Conservation (phyloP, 2,329 filamentous ascomycete genomes). For the Botrytis fragariae region DNA sequence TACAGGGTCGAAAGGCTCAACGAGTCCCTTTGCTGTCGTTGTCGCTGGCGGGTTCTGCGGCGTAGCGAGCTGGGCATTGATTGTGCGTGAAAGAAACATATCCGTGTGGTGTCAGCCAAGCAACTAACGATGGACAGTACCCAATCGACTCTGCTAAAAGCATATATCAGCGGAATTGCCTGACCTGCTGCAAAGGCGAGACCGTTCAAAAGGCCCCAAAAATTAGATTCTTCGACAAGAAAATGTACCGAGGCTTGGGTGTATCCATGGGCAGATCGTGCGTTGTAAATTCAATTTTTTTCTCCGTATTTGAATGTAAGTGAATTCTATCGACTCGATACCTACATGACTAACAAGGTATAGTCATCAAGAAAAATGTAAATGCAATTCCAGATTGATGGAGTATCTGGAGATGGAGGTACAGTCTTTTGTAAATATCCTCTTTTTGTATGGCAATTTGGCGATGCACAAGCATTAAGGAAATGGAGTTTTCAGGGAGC, state of each 20-base stretch:
- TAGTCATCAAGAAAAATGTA: constrained; percentile 63
- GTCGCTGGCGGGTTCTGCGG: constrained; percentile 78
- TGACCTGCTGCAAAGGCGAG: constrained; percentile 66
- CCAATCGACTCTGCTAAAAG: constrained; percentile 81
- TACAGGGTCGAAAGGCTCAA: constrained; percentile 67
- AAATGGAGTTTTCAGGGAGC: constrained; percentile 16
- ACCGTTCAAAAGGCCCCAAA: constrained; percentile 62
- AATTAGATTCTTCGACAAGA: constrained; percentile 72
- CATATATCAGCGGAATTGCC: constrained; percentile 78
- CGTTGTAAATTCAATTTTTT: constrained; percentile 84
- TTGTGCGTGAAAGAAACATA: constrained; percentile 5
- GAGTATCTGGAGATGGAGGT: constrained; percentile 16
- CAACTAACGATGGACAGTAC: constrained; percentile 28
- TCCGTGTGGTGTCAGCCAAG: background rate
- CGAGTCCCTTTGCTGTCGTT: constrained; percentile 75
- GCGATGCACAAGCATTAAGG: constrained; percentile 14
- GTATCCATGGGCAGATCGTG: constrained; percentile 82
- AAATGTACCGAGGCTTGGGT: constrained; percentile 79
- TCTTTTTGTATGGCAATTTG: constrained; percentile 19
- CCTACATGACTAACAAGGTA: background rate
- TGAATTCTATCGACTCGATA: background rate
- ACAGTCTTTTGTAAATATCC: constrained; percentile 16
- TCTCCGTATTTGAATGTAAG: constrained; percentile 72
- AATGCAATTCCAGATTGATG: constrained; percentile 37
- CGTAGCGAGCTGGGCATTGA: constrained; percentile 72